A percentile compares a stretch with the other conserved stretches of the same genome.
phyloP scores from a whole-genome alignment of 148 eudicot genomes.

The Fagopyrum tataricum region DNA sequence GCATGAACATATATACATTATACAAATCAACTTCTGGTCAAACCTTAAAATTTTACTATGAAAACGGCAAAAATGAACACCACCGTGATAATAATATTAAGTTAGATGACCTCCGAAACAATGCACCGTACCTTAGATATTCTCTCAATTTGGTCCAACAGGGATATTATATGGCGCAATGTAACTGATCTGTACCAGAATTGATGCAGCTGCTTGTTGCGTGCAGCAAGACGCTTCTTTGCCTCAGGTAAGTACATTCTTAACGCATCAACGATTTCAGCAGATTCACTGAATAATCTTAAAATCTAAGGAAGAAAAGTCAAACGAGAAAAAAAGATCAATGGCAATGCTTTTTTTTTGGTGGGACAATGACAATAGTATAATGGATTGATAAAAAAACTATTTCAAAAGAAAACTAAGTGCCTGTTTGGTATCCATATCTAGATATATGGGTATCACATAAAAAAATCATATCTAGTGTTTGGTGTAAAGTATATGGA shows the following conservation, averaged over 20 bases:
- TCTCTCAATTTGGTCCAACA: conserved; percentile 92
- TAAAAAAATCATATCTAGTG: no score
- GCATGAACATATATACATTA: background rate
- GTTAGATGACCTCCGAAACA: background rate
- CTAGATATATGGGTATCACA: no score
- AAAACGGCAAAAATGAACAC: background rate
- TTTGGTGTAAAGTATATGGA: no score
- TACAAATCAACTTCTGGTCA: background rate
- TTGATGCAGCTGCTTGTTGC: conserved; percentile 96
- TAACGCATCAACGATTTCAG: conserved; percentile 62
- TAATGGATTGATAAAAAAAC: background rate
- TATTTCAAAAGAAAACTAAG: background rate
- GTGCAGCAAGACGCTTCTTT: conserved; percentile 76
- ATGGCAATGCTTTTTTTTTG: no score
- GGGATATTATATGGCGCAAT: conserved; percentile 84
- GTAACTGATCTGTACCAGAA: conserved; percentile 97
- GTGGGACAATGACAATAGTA: background rate
- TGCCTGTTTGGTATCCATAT: no score
- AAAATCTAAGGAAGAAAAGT: conserved; percentile 50
- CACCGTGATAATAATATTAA: background rate
- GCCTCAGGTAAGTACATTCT: conserved; percentile 81
- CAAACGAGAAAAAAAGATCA: background rate
- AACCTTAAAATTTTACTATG: background rate
- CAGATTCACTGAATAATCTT: conserved; percentile 95
- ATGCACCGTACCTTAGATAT: conserved; percentile 63